Evolutionary conservation across 805 yeast species (phyloP).

Genomic region (Jamesozyma spencerorum): DNA sequence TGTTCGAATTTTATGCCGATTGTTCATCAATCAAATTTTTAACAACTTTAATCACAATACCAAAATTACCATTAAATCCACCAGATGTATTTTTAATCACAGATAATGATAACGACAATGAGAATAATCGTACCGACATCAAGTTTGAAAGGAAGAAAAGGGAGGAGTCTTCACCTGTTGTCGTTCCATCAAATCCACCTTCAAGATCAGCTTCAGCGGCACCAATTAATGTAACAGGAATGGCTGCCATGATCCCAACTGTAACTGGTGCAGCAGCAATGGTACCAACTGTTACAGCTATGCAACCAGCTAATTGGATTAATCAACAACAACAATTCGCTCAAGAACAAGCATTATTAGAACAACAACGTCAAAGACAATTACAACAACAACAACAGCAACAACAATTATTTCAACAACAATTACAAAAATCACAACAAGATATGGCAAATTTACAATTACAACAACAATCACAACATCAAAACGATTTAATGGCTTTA

Average conservation of each 20-base stretch:
- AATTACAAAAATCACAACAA: slow-evolving; percentile 60
- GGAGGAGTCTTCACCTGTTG: not conserved
- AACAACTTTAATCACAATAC: slow-evolving; percentile 55
- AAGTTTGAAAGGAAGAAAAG: slow-evolving; percentile 8
- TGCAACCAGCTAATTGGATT: slow-evolving; percentile 12
- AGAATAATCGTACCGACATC: slow-evolving; percentile 9
- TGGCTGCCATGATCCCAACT: slow-evolving; percentile 13
- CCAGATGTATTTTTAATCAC: slow-evolving; percentile 24
- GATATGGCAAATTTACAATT: slow-evolving; percentile 43
- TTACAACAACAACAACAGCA: slow-evolving; percentile 63
- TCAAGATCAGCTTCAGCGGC: not conserved
- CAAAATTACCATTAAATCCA: slow-evolving; percentile 32
- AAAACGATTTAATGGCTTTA: slow-evolving; percentile 65
- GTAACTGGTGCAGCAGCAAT: slow-evolving; percentile 22
- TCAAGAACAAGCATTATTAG: slow-evolving; percentile 61
- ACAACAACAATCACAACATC: slow-evolving; percentile 66
- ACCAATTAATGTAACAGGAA: slow-evolving; percentile 4
- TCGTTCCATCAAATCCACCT: no score
- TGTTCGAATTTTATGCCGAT: slow-evolving; percentile 81
- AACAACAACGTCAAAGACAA: slow-evolving; percentile 56
- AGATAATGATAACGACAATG: slow-evolving; percentile 20
- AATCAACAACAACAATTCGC: slow-evolving; percentile 46
- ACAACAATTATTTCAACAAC: slow-evolving; percentile 46
- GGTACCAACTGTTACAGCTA: slow-evolving; percentile 32
- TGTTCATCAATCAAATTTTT: slow-evolving; percentile 77